Evolutionary conservation across 2,329 filamentous ascomycete genomes (phyloP), one percentile per base, ranked within the genome.

Genomic region (Westerdykella ornata): DNA sequence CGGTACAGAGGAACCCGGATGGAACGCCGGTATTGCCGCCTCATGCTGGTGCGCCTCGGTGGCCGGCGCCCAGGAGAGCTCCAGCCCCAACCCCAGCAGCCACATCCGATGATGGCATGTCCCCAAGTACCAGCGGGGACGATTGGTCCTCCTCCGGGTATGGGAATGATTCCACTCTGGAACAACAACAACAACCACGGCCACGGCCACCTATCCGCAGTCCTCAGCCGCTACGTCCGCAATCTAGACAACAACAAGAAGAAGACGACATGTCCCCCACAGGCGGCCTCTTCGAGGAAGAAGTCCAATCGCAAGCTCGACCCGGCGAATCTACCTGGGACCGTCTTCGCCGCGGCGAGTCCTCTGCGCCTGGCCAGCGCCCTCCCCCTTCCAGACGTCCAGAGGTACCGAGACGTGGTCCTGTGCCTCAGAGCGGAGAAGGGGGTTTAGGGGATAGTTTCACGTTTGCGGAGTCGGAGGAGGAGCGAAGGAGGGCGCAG

Each of bases 281-380:
- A 9, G 59, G 62, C n/a, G 61, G 63, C 4, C 41, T 62, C 9
- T 64, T 63, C 42, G 53, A 62, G 36, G 56, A 59, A 12, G 61
- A 65, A 42, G 47, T 55, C 11, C 30, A 36, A 14, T 20, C 33
- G 16, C 17, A 38, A n/a, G 33, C 35, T 16, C 14, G 33, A 12
- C 8, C 15, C 11, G 57, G 57, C 3, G 67, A 67, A 11, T 70
- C 68, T 30, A 56, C 68, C 1, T 73, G 70, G 70, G 70, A 72
- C 8, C 60, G 68, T 28, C 48, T 73, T 20, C 62, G 70, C 17
- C 62, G 60, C 20, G 63, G 65, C 31, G 54, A 46, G 19, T 50
- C 45, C 14, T 44, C 56, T 2, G 35, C 46, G 37, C 22, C 8
- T 26, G 46, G 50, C 17, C 34, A 35, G 3, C 51, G 52, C 22